Evolutionary conservation across 1,284 basidiomycete genomes (phyloP).

Genomic region (Cutaneotrichosporon dermatis): DNA sequence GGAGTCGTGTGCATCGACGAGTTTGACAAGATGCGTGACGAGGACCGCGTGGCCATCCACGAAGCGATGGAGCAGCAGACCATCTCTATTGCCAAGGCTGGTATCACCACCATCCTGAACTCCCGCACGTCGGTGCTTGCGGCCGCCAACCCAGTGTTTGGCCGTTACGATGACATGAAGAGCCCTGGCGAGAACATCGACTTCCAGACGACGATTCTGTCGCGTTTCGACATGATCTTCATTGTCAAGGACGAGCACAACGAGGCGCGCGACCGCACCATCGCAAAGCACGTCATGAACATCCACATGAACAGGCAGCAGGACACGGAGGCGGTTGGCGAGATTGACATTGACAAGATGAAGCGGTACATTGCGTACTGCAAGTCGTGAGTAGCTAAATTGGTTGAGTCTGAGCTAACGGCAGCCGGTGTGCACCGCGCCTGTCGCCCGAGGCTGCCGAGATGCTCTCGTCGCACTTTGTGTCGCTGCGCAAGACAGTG

Average conservation of each 20-base stretch:
- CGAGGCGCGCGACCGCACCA: conserved; percentile 87
- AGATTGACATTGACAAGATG: conserved; percentile 97
- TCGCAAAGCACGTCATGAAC: conserved; percentile 97
- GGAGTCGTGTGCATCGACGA: conserved; percentile 99
- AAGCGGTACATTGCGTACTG: conserved; percentile 95
- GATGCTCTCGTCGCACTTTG: conserved; percentile 96
- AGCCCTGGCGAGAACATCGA: conserved; percentile 71
- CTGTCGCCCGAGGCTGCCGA: conserved; percentile 90
- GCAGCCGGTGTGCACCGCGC: conserved; percentile 81
- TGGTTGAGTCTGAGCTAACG: no score
- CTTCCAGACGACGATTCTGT: conserved; percentile 90
- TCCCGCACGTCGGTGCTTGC: conserved; percentile 94
- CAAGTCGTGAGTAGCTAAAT: conserved; percentile 63
- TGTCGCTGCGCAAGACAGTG: conserved; percentile 87
- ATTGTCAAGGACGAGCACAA: conserved; percentile 99
- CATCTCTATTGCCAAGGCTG: conserved; percentile 98
- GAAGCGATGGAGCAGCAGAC: conserved; percentile 99
- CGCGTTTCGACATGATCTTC: conserved; percentile 99
- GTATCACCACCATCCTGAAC: conserved; percentile 97
- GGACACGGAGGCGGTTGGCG: conserved; percentile 68
- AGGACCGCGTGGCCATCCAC: conserved; percentile 97
- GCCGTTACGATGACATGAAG: conserved; percentile 94
- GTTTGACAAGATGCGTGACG: conserved; percentile 99
- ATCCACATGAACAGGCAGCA: conserved; percentile 92
- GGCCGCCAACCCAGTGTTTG: conserved; percentile 98